A percentile compares a stretch with the other conserved stretches of the same genome.
These are phyloP conservation scores for Malassezia yamatoensis DNA, from an alignment of 1,284 basidiomycete genomes.

Conservation along the genomic window DNA sequence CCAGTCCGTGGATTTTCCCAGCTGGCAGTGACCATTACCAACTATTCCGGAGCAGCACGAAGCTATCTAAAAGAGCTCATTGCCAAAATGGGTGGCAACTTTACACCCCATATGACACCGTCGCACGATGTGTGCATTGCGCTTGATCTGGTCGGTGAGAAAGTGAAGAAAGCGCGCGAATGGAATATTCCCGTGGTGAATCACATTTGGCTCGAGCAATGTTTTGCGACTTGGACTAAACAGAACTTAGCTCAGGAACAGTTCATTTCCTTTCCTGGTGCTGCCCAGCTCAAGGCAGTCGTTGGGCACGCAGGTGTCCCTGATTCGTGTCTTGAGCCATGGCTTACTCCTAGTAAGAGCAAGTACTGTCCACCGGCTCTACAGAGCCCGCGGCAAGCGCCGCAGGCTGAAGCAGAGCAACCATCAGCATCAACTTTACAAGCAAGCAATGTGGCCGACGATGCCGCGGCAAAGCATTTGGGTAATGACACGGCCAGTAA, in stretches of 20 bases:
- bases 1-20: constrained; percentile 47
- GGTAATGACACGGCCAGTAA: neutral
- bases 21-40: constrained; percentile 70
- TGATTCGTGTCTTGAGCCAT: constrained; percentile 3
- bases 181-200: constrained; percentile 80
- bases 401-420: too few species aligned
- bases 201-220: constrained; percentile 79
- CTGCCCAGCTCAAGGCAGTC: constrained; percentile 3
- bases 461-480: neutral
- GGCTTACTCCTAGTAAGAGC: neutral
- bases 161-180: constrained; percentile 61
- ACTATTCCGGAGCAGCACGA: constrained; percentile 70
- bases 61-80: constrained; percentile 78
- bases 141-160: constrained; percentile 66
- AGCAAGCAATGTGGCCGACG: too few species aligned
- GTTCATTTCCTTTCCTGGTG: constrained; percentile 17
- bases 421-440: too few species aligned
- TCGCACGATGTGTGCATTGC: constrained; percentile 68
- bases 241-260: constrained; percentile 14
- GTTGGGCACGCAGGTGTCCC: constrained; percentile 5
- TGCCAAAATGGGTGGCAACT: constrained; percentile 62
- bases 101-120: constrained; percentile 64
- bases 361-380: too few species aligned
- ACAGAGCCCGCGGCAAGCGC: neutral
- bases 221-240: constrained; percentile 52